A percentile compares a stretch with the other conserved stretches of the same genome.
Evolutionary conservation across 805 yeast species (phyloP).

Genomic region (Nakazawaea ishiwadae): DNA sequence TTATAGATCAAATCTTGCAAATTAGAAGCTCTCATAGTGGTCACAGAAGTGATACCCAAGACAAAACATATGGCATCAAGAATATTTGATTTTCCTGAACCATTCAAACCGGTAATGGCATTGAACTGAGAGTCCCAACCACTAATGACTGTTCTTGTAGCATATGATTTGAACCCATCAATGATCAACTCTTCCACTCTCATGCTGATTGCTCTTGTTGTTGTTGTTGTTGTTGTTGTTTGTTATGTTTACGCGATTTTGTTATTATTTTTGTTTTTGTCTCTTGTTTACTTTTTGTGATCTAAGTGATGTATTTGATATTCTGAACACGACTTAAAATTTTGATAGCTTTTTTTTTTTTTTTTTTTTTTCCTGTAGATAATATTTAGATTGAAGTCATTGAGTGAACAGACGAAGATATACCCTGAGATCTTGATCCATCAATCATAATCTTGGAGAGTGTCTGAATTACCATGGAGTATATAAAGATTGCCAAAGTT

Average conservation of each 20-base stretch:
- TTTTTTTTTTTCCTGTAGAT: no score
- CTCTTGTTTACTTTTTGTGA: background rate
- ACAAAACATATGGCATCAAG: conserved; percentile 97
- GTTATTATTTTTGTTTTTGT: background rate
- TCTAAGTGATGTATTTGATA: background rate
- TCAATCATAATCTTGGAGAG: background rate
- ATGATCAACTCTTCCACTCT: conserved; percentile 93
- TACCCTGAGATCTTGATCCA: no score
- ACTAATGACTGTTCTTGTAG: conserved; percentile 91
- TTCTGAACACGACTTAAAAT: background rate
- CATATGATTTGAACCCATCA: conserved; percentile 97
- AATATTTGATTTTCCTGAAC: conserved; percentile 96
- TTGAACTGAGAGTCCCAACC: conserved; percentile 97
- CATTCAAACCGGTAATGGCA: conserved; percentile 96
- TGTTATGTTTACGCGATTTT: background rate
- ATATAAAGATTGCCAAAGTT: conserved; percentile 48
- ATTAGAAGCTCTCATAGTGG: conserved; percentile 91
- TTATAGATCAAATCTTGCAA: conserved; percentile 93
- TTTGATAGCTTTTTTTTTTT: background rate
- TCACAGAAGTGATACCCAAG: conserved; percentile 91
- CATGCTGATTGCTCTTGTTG: conserved; percentile 38
- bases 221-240: background rate
- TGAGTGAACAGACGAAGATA: no score
- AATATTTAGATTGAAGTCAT: no score
- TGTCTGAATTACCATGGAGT: conserved; percentile 38